Base-by-base conservation (phyloP, 768 basidiomycete species). In the Trametopsis cervina region DNA sequence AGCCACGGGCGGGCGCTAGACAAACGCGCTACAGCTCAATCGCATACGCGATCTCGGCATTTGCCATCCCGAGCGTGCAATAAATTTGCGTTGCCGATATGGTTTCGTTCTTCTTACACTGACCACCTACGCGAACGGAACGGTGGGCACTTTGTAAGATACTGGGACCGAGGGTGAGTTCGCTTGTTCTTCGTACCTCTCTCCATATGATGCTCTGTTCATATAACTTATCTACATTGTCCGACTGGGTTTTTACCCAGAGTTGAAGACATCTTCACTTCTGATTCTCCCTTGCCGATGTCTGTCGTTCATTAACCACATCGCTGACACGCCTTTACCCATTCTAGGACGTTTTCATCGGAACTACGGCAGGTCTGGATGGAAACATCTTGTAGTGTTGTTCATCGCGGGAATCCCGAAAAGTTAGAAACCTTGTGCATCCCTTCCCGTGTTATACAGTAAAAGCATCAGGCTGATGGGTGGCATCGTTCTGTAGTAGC, bases 181-280 rank as follows among this genome's bases (percentile, higher is more conserved):
- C 10, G 22, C 13, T 18, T 13, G 18, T 27, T 39, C 20, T 35
- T 45, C 40, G 25, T 18, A 21, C 9, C 39, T 46, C 29, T 36
- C n/a, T 44, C 50, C 53, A 29, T 42, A 73, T 84, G 83, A 85
- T 86, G 80, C 60, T 67, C 58, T 51, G 58, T 51, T 49, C 55
- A 66, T 58, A 66, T n/a, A n/a, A n/a, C 69, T 87, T 89, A 89
- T 89, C 89, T 89, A 90, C 89, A 90, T 90, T 89, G 86, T 88
- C 89, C 59, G 78, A 90, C 72, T 71, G 73, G 74, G 66, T 63
- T 55, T 7, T 7, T 54, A 51, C 61, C 68, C 68, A 66, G 67
- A 63, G 57, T 56, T 76, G 82, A 78, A 70, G 83, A 83, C 43
- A 50, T 54, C 11, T 47, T 26, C 55, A 44, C 39, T 12, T 43